A percentile compares a stretch with the other conserved stretches of the same genome.
phyloP scores from a whole-genome alignment of 257 asterid genomes.

The Gentiana dahurica region DNA sequence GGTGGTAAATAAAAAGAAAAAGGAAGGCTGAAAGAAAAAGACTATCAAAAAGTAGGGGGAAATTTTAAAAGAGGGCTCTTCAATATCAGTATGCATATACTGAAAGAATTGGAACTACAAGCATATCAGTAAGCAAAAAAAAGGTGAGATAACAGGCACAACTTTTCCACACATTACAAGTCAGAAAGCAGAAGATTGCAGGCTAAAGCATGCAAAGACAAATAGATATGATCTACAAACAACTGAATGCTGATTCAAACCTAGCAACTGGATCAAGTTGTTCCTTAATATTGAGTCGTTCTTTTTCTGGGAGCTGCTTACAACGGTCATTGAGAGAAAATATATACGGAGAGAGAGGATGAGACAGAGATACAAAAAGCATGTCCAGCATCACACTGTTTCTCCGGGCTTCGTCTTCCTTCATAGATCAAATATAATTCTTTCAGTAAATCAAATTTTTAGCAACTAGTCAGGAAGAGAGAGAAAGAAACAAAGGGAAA shows the following conservation, averaged over 20 bases:
- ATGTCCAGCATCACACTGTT: slow-evolving; percentile 79
- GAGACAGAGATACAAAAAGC: slow-evolving; percentile 80
- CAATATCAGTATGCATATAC: too few relatives aligned
- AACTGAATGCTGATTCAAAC: slow-evolving; percentile 31
- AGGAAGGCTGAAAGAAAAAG: too few relatives aligned
- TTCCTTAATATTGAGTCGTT: slow-evolving; percentile 51
- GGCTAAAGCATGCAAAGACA: not conserved
- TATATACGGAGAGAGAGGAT: slow-evolving; percentile 82
- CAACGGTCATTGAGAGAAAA: slow-evolving; percentile 85
- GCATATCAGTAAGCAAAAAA: too few relatives aligned
- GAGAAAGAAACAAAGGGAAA: not conserved
- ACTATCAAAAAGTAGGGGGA: not conserved
- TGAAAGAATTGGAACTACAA: too few relatives aligned
- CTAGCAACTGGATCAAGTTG: slow-evolving; percentile 77
- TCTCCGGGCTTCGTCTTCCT: slow-evolving; percentile 93
- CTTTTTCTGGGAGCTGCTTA: slow-evolving; percentile 55
- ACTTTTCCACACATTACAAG: too few relatives aligned
- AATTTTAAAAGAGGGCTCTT: not conserved
- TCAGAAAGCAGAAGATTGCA: not conserved
- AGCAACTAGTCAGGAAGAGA: too few relatives aligned
- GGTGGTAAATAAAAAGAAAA: too few relatives aligned
- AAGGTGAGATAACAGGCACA: too few relatives aligned
- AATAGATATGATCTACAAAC: not conserved
- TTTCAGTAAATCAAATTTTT: not conserved
- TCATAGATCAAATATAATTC: slow-evolving; percentile 13